A percentile compares a stretch with the other conserved stretches of the same genome.
These are phyloP conservation scores for Backusella liffmaniae DNA, from an alignment of 192 early-diverging fungal genomes.

Conservation along the genomic window DNA sequence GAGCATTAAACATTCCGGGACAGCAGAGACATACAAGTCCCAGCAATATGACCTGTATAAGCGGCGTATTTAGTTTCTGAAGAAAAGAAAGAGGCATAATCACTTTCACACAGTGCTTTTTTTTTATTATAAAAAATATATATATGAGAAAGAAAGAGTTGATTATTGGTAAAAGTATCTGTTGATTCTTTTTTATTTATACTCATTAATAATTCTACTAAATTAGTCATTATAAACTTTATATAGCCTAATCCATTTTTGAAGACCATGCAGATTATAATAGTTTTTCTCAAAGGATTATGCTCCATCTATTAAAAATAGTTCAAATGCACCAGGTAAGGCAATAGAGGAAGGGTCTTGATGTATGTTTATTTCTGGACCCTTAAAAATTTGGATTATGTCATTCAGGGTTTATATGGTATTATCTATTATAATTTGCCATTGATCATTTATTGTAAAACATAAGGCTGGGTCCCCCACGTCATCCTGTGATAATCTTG, in stretches of 20 bases:
- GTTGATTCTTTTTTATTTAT: neutral
- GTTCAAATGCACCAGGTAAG: neutral
- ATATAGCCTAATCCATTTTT: neutral
- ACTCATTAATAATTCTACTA: neutral
- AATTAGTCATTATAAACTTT: neutral
- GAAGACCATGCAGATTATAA: neutral
- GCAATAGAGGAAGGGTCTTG: neutral
- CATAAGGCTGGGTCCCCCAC: neutral
- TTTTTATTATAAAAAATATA: neutral
- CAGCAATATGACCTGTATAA: slow-evolving; percentile 70
- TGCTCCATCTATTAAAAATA: neutral
- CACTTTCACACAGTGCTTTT: neutral
- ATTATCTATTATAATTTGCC: neutral
- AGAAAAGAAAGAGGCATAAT: neutral
- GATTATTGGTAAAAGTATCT: neutral
- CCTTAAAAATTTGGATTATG: neutral
- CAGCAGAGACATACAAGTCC: slow-evolving; percentile 76
- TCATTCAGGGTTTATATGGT: neutral
- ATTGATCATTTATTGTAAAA: slow-evolving; percentile 5
- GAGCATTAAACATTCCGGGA: slow-evolving; percentile 81
- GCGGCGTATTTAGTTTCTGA: slow-evolving; percentile 43
- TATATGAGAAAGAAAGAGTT: neutral
- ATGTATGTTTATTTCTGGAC: neutral
- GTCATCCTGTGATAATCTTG: neutral
- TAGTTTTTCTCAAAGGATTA: neutral